Percentiles rank a stretch among this genome's conserved stretches.
phyloP scores from a whole-genome alignment of 768 basidiomycete genomes.

The Tylopilus cervinicoccineus region DNA sequence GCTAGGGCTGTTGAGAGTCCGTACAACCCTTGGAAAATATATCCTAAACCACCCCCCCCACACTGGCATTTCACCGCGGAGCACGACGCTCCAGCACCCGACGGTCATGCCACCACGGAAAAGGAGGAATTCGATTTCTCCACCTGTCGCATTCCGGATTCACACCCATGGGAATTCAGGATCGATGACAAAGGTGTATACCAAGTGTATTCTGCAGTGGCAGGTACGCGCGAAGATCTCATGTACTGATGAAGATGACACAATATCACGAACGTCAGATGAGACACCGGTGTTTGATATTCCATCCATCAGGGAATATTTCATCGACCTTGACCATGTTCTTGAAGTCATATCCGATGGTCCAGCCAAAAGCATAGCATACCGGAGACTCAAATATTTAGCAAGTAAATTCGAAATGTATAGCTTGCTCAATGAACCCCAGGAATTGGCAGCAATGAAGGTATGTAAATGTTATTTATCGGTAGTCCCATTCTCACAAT shows the following conservation, averaged over 20 bases:
- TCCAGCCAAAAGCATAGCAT: conserved; percentile 95
- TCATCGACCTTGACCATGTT: conserved; percentile 90
- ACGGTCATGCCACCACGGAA: conserved; percentile 24
- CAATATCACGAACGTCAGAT: conserved; percentile 20
- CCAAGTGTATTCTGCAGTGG: conserved; percentile 61
- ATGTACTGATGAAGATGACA: neutral
- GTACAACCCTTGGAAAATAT: conserved; percentile 76
- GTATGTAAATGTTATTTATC: conserved; percentile 36
- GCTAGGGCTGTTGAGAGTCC: conserved; percentile 26
- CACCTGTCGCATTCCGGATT: conserved; percentile 69
- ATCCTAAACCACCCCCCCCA: conserved; percentile 89
- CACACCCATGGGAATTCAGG: conserved; percentile 58
- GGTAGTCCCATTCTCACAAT: conserved; percentile 3
- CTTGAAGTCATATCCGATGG: conserved; percentile 91
- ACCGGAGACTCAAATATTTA: conserved; percentile 85
- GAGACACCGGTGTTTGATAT: conserved; percentile 68
- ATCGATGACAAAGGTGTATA: conserved; percentile 90
- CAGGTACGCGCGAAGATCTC: conserved; percentile 4
- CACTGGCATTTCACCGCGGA: conserved; percentile 88
- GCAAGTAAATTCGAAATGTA: conserved; percentile 95
- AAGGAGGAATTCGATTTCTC: conserved; percentile 62
- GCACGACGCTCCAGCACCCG: conserved; percentile 42
- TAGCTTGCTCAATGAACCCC: conserved; percentile 84
- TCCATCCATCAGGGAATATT: conserved; percentile 90
- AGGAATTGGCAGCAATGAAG: conserved; percentile 97